phyloP scores from a whole-genome alignment of 148 eudicot genomes.

The Heliamphora exappendiculata region DNA sequence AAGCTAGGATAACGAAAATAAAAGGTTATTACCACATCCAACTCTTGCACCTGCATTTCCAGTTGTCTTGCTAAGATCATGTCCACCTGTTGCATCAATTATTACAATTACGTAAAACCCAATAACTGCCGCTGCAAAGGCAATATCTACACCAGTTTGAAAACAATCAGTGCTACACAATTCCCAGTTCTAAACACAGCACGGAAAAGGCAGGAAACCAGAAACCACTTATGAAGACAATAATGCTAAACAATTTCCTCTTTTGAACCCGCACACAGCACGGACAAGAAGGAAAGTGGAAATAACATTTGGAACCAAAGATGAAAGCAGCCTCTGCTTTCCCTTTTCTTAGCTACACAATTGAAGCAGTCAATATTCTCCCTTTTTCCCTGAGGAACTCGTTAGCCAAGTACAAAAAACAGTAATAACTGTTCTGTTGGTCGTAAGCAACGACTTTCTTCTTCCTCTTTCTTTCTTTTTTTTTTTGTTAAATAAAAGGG shows the following conservation, averaged over 20 bases:
- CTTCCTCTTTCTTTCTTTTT: too few species aligned
- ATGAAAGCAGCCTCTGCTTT: background rate
- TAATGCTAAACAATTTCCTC: background rate
- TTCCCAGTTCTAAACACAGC: background rate
- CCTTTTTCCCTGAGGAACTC: background rate
- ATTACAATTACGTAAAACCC: conserved; percentile 10
- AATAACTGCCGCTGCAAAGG: background rate
- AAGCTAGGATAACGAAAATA: background rate
- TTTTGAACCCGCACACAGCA: background rate
- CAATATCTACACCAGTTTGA: background rate
- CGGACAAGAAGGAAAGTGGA: background rate
- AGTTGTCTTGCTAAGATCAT: conserved; percentile 90
- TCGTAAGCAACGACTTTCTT: too few species aligned
- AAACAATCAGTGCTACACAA: background rate
- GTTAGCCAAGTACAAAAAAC: background rate
- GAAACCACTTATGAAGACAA: too few species aligned
- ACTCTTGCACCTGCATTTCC: conserved; percentile 92
- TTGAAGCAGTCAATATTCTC: background rate
- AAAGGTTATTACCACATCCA: conserved; percentile 63
- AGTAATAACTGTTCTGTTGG: background rate
- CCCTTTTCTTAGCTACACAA: background rate
- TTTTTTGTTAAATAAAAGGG: too few species aligned
- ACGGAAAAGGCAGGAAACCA: background rate
- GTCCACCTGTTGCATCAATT: conserved; percentile 55
- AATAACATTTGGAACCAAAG: background rate